A percentile compares a stretch with the other conserved stretches of the same genome.
Evolutionary conservation across 2,329 filamentous ascomycete genomes (phyloP).

Genomic region (Beauveria pseudobassiana): DNA sequence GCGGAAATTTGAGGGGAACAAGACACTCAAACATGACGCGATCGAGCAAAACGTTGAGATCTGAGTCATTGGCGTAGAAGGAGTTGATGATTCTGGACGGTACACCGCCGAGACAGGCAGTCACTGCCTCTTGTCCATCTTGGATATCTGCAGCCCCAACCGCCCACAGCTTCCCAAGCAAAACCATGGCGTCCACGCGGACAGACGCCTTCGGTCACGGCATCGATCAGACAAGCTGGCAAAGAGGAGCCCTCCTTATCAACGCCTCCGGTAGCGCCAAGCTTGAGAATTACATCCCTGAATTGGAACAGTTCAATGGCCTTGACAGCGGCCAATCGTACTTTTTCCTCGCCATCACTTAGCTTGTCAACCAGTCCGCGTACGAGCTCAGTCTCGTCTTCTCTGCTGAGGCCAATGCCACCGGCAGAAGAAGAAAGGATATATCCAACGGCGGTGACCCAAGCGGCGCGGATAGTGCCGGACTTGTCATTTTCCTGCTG

Average conservation of each 20-base stretch:
- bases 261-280: constrained; percentile 69
- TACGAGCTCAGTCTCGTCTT: constrained; percentile 72
- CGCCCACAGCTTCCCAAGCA: constrained; percentile 86
- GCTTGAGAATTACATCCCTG: constrained; percentile 70
- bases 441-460: constrained; percentile 75
- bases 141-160: constrained; percentile 83
- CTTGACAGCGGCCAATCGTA: constrained; percentile 81
- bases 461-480: constrained; percentile 71
- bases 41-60: constrained; percentile 79
- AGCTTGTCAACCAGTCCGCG: constrained; percentile 71
- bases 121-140: constrained; percentile 69
- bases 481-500: constrained; percentile 83
- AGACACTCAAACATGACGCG: constrained; percentile 80
- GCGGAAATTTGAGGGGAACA: constrained; percentile 81
- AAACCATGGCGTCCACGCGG: constrained; percentile 77
- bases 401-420: constrained; percentile 75
- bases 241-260: constrained; percentile 71
- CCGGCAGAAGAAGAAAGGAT: constrained; percentile 89
- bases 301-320: constrained; percentile 76
- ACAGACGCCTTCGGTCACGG: constrained; percentile 74
- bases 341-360: constrained; percentile 82
- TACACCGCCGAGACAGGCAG: constrained; percentile 67
- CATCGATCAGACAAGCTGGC: constrained; percentile 78
- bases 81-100: constrained; percentile 80
- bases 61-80: constrained; percentile 82